A percentile compares a stretch with the other conserved stretches of the same genome.
Evolutionary conservation across 176 grass and related monocot genomes (phyloP).

Genomic region (Aegilops speltoides): DNA sequence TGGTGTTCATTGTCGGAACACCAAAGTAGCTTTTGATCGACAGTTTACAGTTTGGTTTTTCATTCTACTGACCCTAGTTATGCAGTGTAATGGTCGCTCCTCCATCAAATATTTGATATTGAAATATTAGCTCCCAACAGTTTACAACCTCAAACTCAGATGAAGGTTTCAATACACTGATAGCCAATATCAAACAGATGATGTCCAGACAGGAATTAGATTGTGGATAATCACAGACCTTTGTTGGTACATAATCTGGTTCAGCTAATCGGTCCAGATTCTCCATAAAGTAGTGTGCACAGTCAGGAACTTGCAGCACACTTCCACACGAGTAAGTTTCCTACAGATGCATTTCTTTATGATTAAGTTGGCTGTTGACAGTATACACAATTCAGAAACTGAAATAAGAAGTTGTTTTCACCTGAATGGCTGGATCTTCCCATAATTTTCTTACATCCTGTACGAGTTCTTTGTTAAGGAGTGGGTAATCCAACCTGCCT

Average conservation of each 20-base stretch:
- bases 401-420: slow-evolving; percentile 20
- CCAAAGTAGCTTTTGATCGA: too few relatives aligned
- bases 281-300: slow-evolving; percentile 29
- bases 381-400: background rate
- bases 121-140: background rate
- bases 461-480: slow-evolving; percentile 67
- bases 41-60: too few relatives aligned
- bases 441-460: slow-evolving; percentile 67
- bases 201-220: background rate
- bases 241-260: slow-evolving; percentile 86
- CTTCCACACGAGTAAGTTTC: slow-evolving; percentile 87
- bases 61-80: background rate
- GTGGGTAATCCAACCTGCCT: slow-evolving; percentile 69
- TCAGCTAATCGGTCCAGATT: slow-evolving; percentile 75
- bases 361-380: background rate
- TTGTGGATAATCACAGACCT: slow-evolving; percentile 39
- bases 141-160: background rate
- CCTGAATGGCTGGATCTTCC: slow-evolving; percentile 96
- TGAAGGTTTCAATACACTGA: too few relatives aligned
- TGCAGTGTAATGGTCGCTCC: background rate
- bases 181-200: too few relatives aligned
- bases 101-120: too few relatives aligned
- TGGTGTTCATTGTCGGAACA: too few relatives aligned
- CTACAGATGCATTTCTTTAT: slow-evolving; percentile 39
- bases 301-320: slow-evolving; percentile 76